phyloP scores from a whole-genome alignment of 75 land plant genomes.

The Pinus albicaulis region DNA sequence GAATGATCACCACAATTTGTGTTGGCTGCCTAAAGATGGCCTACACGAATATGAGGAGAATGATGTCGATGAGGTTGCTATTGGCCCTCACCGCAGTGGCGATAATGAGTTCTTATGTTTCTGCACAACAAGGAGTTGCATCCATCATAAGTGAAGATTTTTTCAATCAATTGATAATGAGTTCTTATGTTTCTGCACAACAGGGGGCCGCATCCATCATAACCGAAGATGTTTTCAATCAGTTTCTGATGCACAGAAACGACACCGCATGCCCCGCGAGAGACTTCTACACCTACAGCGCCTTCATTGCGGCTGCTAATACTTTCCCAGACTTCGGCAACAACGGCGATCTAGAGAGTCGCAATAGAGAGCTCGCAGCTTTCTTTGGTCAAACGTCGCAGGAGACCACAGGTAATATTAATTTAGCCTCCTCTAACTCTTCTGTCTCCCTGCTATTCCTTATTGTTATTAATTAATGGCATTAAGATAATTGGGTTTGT shows the following conservation, averaged over 20 bases:
- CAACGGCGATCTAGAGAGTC: conserved; percentile 28
- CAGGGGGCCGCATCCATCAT: conserved; percentile 17
- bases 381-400: conserved; percentile 70
- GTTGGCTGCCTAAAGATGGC: no score
- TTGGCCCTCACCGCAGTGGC: no score
- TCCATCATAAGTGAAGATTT: conserved; percentile 22
- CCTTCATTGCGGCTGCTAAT: conserved; percentile 55
- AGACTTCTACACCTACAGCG: conserved; percentile 55
- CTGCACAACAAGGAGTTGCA: neutral
- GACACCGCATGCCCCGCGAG: conserved; percentile 21
- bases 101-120: no score
- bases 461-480: no score
- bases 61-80: no score
- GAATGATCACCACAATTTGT: no score
- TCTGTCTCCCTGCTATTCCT: no score
- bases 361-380: conserved; percentile 71
- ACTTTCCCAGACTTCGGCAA: conserved; percentile 46
- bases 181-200: no score
- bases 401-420: conserved; percentile 55
- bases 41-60: no score
- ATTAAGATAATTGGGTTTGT: no score
- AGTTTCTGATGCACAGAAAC: conserved; percentile 42
- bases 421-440: no score
- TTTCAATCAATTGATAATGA: conserved; percentile 48
- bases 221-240: conserved; percentile 30